Evolutionary conservation across 306 rosid species (phyloP).

Genomic region (Gastrolobium bilobum): DNA sequence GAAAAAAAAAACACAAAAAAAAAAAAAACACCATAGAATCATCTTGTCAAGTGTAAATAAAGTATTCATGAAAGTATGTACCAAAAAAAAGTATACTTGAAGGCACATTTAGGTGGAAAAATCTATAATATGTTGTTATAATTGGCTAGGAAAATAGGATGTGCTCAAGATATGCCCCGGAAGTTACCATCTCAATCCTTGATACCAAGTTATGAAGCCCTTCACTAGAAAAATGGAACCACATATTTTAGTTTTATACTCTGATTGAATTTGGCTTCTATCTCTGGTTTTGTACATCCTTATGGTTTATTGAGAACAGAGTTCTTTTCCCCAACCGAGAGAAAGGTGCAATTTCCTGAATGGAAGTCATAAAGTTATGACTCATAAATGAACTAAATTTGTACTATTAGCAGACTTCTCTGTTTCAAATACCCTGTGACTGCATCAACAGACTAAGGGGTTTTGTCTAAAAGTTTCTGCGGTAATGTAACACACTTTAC

Average conservation of each 20-base stretch:
- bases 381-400: background rate
- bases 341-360: slow-evolving; percentile 20
- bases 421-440: slow-evolving; percentile 11
- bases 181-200: slow-evolving; percentile 1
- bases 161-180: slow-evolving; percentile 2
- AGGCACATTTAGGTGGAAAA: background rate
- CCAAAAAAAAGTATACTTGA: slow-evolving; percentile 1
- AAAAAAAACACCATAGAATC: background rate
- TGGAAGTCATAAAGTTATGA: background rate
- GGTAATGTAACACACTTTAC: slow-evolving; percentile 9
- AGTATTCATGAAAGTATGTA: background rate
- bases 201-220: background rate
- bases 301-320: background rate
- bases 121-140: background rate
- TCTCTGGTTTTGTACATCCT: background rate
- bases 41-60: slow-evolving; percentile 7
- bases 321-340: background rate
- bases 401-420: background rate
- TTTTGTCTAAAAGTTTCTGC: slow-evolving; percentile 5
- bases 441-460: slow-evolving; percentile 1
- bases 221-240: background rate
- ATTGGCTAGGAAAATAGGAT: background rate
- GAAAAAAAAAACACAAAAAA: background rate
- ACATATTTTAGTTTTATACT: background rate
- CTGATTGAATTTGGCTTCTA: background rate